Conservation (phyloP, 768 basidiomycete species). For the Phlebiopsis flavidoalba region DNA sequence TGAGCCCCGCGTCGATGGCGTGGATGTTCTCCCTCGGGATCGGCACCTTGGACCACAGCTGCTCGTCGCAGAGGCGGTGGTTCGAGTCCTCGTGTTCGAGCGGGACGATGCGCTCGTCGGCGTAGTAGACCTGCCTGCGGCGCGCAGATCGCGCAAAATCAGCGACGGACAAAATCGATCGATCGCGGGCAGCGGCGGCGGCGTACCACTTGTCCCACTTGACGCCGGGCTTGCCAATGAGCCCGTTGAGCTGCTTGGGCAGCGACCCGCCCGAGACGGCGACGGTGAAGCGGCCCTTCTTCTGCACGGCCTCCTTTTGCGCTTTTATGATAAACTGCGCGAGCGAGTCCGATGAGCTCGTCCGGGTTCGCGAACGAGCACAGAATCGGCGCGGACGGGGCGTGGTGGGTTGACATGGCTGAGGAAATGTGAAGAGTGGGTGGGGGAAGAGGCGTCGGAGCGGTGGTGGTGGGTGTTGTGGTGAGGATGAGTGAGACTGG, state of each 20-base stretch:
- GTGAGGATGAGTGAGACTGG: background rate
- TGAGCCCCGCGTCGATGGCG: slow-evolving; percentile 62
- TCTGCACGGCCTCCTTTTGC: slow-evolving; percentile 85
- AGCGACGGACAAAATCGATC: background rate
- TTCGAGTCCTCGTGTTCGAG: slow-evolving; percentile 93
- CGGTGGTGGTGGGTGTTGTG: background rate
- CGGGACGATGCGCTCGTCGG: slow-evolving; percentile 93
- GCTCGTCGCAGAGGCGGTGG: slow-evolving; percentile 65
- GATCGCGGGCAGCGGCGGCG: background rate
- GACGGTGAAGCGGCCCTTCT: slow-evolving; percentile 86
- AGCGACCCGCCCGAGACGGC: slow-evolving; percentile 94
- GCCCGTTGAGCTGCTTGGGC: slow-evolving; percentile 72
- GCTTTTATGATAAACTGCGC: slow-evolving; percentile 81
- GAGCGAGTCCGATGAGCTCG: slow-evolving; percentile 57
- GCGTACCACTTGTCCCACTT: slow-evolving; percentile 94
- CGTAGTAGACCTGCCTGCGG: slow-evolving; percentile 97
- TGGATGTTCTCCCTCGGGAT: slow-evolving; percentile 78
- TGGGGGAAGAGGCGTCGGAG: background rate
- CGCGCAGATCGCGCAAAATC: background rate
- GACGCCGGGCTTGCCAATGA: slow-evolving; percentile 57
- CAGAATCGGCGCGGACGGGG: slow-evolving; percentile 66
- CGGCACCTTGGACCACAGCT: slow-evolving; percentile 79
- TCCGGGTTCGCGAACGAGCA: slow-evolving; percentile 58
- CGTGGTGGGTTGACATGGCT: slow-evolving; percentile 5
- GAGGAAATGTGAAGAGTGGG: background rate